Evolutionary conservation across 2,329 filamentous ascomycete species (phyloP).

Genomic region (Neocucurbitaria cava): DNA sequence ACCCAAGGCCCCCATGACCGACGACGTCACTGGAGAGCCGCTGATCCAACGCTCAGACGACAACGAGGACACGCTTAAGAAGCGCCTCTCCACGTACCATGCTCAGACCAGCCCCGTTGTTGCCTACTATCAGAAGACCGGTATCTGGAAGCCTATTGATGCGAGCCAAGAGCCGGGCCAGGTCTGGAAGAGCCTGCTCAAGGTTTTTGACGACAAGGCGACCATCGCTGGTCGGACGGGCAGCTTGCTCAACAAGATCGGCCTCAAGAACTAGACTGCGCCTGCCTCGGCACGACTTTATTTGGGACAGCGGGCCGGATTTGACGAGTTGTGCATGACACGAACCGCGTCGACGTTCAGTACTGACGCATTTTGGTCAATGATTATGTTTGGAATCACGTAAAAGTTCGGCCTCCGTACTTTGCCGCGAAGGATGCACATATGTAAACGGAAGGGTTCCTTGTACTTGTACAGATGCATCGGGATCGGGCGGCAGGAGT

Average conservation of each 20-base stretch:
- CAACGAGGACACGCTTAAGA: slow-evolving; percentile 94
- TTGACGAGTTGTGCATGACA: slow-evolving; percentile 1
- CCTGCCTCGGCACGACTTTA: neutral
- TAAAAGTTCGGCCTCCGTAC: slow-evolving; percentile 19
- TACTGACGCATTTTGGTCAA: slow-evolving; percentile 2
- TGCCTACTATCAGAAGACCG: slow-evolving; percentile 94
- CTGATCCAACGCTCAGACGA: slow-evolving; percentile 96
- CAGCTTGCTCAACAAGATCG: slow-evolving; percentile 62
- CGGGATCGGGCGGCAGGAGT: slow-evolving; percentile 11
- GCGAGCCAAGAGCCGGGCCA: slow-evolving; percentile 94
- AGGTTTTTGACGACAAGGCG: slow-evolving; percentile 73
- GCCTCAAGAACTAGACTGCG: slow-evolving; percentile 56
- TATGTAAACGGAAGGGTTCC: slow-evolving; percentile 20
- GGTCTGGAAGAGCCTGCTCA: slow-evolving; percentile 92
- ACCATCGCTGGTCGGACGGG: slow-evolving; percentile 48
- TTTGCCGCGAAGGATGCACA: slow-evolving; percentile 24
- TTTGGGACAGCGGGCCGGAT: slow-evolving; percentile 1
- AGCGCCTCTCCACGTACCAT: slow-evolving; percentile 93
- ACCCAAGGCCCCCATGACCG: slow-evolving; percentile 90
- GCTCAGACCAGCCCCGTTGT: slow-evolving; percentile 91
- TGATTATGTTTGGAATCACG: slow-evolving; percentile 12
- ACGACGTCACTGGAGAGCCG: slow-evolving; percentile 96
- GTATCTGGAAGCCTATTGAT: slow-evolving; percentile 95
- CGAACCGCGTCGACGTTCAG: slow-evolving; percentile 7
- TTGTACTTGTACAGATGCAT: slow-evolving; percentile 38